Conservation (phyloP, 257 asterid genomes). For the Forsythia viridissima region DNA sequence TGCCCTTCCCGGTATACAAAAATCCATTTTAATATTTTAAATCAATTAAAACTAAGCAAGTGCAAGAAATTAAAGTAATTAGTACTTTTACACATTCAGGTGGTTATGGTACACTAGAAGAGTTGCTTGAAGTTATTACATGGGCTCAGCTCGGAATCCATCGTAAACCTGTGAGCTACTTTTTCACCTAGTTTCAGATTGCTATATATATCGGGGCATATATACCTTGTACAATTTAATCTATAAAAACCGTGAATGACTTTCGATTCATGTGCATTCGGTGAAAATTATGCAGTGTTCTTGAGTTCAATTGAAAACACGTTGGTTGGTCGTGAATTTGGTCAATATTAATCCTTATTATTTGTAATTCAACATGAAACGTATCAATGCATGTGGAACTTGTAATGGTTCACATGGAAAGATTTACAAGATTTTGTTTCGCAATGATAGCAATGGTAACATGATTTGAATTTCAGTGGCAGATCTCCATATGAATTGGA, state of each 20-base stretch:
- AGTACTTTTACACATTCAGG: constrained; percentile 39
- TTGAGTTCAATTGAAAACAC: not conserved
- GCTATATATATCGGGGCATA: not conserved
- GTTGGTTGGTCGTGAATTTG: constrained; percentile 7
- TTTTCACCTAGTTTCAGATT: not conserved
- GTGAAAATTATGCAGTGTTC: no score
- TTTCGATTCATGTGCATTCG: not conserved
- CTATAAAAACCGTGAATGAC: not conserved
- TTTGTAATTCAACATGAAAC: constrained; percentile 13
- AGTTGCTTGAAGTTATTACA: constrained; percentile 92
- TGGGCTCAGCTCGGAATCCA: constrained; percentile 99
- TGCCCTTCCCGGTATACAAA: constrained; percentile 81
- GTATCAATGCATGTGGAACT: constrained; percentile 31
- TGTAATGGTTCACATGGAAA: constrained; percentile 32
- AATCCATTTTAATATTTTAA: not conserved
- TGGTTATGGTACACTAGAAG: constrained; percentile 98
- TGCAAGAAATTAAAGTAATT: no score
- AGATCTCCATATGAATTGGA: constrained; percentile 24
- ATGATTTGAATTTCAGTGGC: not conserved
- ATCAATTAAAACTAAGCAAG: not conserved
- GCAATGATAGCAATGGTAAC: constrained; percentile 25
- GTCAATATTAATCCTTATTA: constrained; percentile 31
- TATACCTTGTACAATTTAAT: not conserved
- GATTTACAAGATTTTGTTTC: constrained; percentile 19
- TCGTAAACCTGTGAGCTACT: constrained; percentile 69